A percentile compares a stretch with the other conserved stretches of the same genome.
These are phyloP conservation scores for Penicillium sp. DNA, from an alignment of 2,329 filamentous ascomycete species.

Conservation along the genomic window DNA sequence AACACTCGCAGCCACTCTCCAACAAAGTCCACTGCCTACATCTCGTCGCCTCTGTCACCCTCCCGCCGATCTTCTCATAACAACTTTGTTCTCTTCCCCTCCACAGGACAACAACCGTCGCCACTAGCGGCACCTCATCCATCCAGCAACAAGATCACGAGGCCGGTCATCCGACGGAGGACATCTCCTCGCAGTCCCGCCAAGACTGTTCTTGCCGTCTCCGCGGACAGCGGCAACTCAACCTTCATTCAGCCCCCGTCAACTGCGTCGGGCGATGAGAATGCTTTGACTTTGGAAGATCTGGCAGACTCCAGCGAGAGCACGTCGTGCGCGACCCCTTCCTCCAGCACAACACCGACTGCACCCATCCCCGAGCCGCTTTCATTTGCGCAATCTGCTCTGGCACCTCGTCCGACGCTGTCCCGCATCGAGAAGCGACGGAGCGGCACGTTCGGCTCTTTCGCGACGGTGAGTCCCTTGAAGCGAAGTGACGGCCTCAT, in stretches of 20 bases:
- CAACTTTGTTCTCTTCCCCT: constrained; percentile 48
- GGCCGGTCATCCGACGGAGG: constrained; percentile 46
- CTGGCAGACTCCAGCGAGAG: constrained; percentile 21
- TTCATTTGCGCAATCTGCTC: constrained; percentile 4
- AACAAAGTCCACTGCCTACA: constrained; percentile 44
- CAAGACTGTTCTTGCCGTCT: constrained; percentile 67
- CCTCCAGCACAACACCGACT: constrained; percentile 37
- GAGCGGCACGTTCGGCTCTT: constrained; percentile 43
- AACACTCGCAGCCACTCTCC: constrained; percentile 44
- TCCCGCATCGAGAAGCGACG: constrained; percentile 47
- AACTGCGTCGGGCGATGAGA: constrained; percentile 45
- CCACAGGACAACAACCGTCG: constrained; percentile 41
- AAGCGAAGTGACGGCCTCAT: constrained; percentile 89
- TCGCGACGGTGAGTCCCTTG: constrained; percentile 67
- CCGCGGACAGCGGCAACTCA: constrained; percentile 65
- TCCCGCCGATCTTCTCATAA: constrained; percentile 48
- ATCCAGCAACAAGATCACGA: constrained; percentile 57
- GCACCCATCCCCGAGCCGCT: constrained; percentile 14
- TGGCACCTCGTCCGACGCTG: constrained; percentile 34
- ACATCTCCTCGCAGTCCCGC: constrained; percentile 75
- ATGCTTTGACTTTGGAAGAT: constrained; percentile 31
- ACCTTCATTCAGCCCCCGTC: constrained; percentile 46
- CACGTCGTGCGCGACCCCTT: constrained; percentile 15
- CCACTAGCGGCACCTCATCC: constrained; percentile 60
- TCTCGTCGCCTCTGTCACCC: constrained; percentile 54